phyloP scores from a whole-genome alignment of 345 rosid species.

The Brassica cretica region DNA sequence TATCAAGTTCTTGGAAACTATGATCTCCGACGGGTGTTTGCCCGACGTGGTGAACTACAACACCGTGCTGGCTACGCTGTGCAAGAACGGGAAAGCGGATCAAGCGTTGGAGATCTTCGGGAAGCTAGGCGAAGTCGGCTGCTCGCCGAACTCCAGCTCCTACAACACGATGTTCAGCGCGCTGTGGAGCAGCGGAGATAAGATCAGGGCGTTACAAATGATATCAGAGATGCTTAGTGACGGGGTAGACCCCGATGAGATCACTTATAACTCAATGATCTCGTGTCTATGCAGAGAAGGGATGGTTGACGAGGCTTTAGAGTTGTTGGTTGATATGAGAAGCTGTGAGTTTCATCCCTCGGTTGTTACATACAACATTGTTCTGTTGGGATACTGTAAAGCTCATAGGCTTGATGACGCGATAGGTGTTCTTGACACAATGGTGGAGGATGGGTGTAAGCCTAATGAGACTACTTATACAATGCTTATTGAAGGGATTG shows the following conservation, averaged over 20 bases:
- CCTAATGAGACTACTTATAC: constrained; percentile 80
- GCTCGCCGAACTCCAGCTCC: constrained; percentile 75
- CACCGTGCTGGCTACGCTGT: constrained; percentile 63
- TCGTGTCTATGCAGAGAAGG: constrained; percentile 90
- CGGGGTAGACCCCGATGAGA: constrained; percentile 69
- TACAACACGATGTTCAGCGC: constrained; percentile 87
- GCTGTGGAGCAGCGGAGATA: constrained; percentile 68
- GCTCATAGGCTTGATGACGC: constrained; percentile 64
- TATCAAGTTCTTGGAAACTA: constrained; percentile 61
- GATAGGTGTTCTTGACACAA: constrained; percentile 58
- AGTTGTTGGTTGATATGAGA: constrained; percentile 70
- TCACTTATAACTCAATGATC: constrained; percentile 77
- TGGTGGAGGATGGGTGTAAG: constrained; percentile 64
- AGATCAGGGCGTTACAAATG: constrained; percentile 58
- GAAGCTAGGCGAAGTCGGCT: constrained; percentile 65
- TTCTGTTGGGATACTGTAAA: constrained; percentile 76
- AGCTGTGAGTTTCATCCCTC: constrained; percentile 55
- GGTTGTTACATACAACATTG: constrained; percentile 70
- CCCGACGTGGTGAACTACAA: constrained; percentile 86
- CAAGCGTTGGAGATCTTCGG: constrained; percentile 75
- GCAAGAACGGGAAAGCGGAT: constrained; percentile 68
- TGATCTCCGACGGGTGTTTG: constrained; percentile 79
- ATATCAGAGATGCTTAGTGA: constrained; percentile 55
- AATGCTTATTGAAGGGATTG: constrained; percentile 69
- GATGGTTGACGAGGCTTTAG: constrained; percentile 73